phyloP scores from a whole-genome alignment of 2,329 filamentous ascomycete genomes.

The Monosporascus sp. region DNA sequence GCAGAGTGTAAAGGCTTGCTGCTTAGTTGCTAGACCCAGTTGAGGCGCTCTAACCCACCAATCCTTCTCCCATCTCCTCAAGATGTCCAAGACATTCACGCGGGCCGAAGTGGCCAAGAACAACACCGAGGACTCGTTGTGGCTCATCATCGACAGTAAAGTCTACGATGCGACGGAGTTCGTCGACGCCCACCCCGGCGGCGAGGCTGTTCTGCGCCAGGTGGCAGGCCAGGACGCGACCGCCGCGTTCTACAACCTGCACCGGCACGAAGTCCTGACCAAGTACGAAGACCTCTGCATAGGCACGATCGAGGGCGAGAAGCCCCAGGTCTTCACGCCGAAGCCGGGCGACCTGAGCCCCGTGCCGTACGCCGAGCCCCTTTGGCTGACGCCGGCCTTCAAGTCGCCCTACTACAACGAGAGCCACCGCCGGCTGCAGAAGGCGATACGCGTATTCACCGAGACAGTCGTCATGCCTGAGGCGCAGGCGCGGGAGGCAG shows the following conservation, averaged over 20 bases:
- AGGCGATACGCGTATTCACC: conserved; percentile 66
- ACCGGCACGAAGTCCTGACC: conserved; percentile 80
- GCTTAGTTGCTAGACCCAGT: too few species aligned
- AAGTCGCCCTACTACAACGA: conserved; percentile 77
- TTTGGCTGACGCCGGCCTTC: conserved; percentile 75
- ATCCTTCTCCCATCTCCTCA: neutral
- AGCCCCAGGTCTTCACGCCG: conserved; percentile 64
- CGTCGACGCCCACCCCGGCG: conserved; percentile 78
- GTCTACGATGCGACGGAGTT: conserved; percentile 87
- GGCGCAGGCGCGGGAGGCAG: conserved; percentile 68
- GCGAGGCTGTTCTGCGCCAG: conserved; percentile 72
- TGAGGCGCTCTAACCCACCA: neutral
- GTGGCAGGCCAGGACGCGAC: conserved; percentile 80
- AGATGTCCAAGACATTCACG: conserved; percentile 44
- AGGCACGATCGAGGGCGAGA: conserved; percentile 70
- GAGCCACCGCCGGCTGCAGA: conserved; percentile 62
- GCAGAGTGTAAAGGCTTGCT: too few species aligned
- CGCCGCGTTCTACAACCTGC: conserved; percentile 82
- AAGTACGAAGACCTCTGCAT: conserved; percentile 73
- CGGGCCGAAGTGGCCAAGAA: conserved; percentile 68
- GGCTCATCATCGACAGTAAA: conserved; percentile 80
- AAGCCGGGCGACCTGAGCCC: conserved; percentile 65
- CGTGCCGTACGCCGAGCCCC: conserved; percentile 79
- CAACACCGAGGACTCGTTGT: conserved; percentile 68
- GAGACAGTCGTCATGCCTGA: conserved; percentile 68